Percentiles rank a stretch among this genome's conserved stretches.
Evolutionary conservation across 2,329 filamentous ascomycete genomes (phyloP).

Genomic region (Calonectria naviculata): DNA sequence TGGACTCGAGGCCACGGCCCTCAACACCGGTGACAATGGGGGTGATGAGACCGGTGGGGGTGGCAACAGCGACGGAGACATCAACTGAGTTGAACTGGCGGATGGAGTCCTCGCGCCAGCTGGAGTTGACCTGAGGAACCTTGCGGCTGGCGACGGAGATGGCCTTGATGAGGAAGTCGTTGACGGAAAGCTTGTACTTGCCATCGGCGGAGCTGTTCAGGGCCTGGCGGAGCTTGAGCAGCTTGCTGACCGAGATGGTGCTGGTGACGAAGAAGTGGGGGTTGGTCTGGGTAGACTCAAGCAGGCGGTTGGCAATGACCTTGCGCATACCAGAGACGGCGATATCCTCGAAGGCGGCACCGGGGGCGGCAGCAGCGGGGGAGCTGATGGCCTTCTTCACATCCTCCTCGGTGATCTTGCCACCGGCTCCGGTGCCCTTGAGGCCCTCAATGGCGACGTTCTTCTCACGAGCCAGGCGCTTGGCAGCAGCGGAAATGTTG

Average conservation of each 20-base stretch:
- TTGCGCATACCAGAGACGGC: slow-evolving; percentile 96
- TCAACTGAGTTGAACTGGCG: slow-evolving; percentile 94
- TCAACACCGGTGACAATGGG: slow-evolving; percentile 95
- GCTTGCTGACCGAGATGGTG: slow-evolving; percentile 91
- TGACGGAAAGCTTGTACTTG: slow-evolving; percentile 99
- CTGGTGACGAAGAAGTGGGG: slow-evolving; percentile 98
- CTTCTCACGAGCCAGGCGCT: slow-evolving; percentile 87
- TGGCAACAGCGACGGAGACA: slow-evolving; percentile 95
- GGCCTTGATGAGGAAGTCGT: slow-evolving; percentile 99
- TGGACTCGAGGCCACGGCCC: slow-evolving; percentile 85
- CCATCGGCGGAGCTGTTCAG: slow-evolving; percentile 90
- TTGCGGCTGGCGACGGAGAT: slow-evolving; percentile 89
- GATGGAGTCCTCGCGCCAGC: slow-evolving; percentile 91
- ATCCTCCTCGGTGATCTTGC: slow-evolving; percentile 91
- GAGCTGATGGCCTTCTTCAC: slow-evolving; percentile 85
- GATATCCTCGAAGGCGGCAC: slow-evolving; percentile 82
- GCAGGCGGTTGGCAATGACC: slow-evolving; percentile 92
- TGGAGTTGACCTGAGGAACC: slow-evolving; percentile 95
- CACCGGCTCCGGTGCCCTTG: slow-evolving; percentile 88
- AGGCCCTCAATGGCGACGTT: slow-evolving; percentile 80
- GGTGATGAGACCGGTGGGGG: slow-evolving; percentile 93
- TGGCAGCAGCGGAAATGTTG: slow-evolving; percentile 77
- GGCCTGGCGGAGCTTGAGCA: slow-evolving; percentile 94
- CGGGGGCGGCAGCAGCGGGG: slow-evolving; percentile 64
- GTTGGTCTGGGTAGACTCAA: slow-evolving; percentile 90